Base-by-base conservation (phyloP, 495 filamentous ascomycete genomes). In the Copromyces sp. region DNA sequence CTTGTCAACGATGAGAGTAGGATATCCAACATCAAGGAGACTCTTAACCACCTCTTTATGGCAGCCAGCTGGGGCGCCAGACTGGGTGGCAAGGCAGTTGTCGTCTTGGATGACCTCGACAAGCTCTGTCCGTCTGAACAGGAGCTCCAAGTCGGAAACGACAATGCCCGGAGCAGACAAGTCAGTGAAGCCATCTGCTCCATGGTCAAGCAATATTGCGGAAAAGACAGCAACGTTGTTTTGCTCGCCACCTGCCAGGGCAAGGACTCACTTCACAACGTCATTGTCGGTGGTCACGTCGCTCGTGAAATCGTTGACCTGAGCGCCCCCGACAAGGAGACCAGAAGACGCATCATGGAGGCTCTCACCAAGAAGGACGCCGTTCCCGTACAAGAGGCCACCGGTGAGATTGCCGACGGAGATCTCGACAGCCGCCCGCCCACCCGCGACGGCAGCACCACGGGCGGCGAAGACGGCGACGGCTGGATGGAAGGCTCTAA, bases 51-150 rank as follows among this genome's bases (percentile, higher is more conserved):
- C 16, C 82, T 95, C 17, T 98, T 99, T 77, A 94, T 94, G 84
- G 86, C 88, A 42, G 95, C 96, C 16, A 89, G 90, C 47, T 99
- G 95, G 94, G 94, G 91, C 71, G 91, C 94, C 39, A 87, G 94
- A 68, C 87, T 94, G 12, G 94, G 93, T 47, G 94, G 95, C 7
- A 90, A 88, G 72, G 86, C 94, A 0, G 76, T 98, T 5, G 90
- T 99, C 16, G 88, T 99, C 47, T 84, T 99, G 3, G 95, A 99
- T 77, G 95, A 99, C 74, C 84, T 99, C 11, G 96, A 99, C 79
- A 91, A 91, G 73, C 83, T 99, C 11, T 98, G 95, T 78, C 94
- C 95, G 0, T 90, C 89, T 1, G 95, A 98, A 81, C 97, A 93
- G 0, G 95, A 98, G 79, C 84, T 97, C 38, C 92, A 97, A 81